A percentile compares a stretch with the other conserved stretches of the same genome.
These are phyloP conservation scores for Davidsoniella australis DNA, from an alignment of 2,329 filamentous ascomycete species.

Conservation along the genomic window DNA sequence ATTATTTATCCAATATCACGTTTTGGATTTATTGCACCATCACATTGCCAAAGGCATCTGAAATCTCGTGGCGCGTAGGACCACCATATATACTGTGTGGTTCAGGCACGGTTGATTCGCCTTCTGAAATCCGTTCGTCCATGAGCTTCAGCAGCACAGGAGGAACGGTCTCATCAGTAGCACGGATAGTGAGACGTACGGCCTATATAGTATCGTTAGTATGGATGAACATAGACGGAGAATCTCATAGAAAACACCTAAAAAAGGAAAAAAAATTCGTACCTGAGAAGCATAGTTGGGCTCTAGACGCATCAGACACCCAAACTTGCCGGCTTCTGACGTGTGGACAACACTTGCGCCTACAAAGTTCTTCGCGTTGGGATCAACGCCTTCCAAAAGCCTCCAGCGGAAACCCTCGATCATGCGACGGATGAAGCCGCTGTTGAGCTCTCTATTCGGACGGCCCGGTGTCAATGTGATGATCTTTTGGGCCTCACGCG, in stretches of 20 bases:
- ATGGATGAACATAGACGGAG: not conserved
- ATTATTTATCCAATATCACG: too few species aligned
- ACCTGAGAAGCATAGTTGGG: conserved; percentile 88
- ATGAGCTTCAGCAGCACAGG: conserved; percentile 66
- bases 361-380: conserved; percentile 85
- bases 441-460: conserved; percentile 43
- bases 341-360: conserved; percentile 78
- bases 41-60: conserved; percentile 37
- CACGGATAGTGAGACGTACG: conserved; percentile 84
- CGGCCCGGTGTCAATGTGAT: conserved; percentile 45
- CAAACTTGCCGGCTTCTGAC: conserved; percentile 73
- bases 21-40: conserved; percentile 27
- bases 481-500: conserved; percentile 75
- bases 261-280: conserved; percentile 22
- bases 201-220: conserved; percentile 43
- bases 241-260: not conserved
- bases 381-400: conserved; percentile 69
- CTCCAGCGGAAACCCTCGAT: conserved; percentile 84
- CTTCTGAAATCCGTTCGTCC: conserved; percentile 59
- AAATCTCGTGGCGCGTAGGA: conserved; percentile 33
- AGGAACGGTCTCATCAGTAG: conserved; percentile 81
- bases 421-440: conserved; percentile 51
- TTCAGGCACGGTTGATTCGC: conserved; percentile 27
- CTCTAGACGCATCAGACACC: conserved; percentile 82
- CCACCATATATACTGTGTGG: conserved; percentile 18